phyloP scores from a whole-genome alignment of 345 rosid genomes.

The Brassica incana region DNA sequence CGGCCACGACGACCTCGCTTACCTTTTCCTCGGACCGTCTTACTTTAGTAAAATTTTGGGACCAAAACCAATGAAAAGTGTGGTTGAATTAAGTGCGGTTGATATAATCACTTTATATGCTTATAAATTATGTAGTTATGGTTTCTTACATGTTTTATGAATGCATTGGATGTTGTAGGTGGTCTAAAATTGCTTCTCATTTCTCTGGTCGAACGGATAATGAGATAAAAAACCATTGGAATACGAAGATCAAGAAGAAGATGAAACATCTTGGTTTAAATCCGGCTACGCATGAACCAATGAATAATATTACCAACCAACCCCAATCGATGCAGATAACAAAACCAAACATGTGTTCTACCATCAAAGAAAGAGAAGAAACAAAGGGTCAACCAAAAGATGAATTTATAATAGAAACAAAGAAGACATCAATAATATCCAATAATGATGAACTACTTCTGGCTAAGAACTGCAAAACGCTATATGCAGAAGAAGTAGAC shows the following conservation, averaged over 20 bases:
- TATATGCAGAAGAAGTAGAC: constrained; percentile 44
- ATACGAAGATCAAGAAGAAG: constrained; percentile 80
- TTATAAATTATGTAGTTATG: neutral
- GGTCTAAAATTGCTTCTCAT: constrained; percentile 94
- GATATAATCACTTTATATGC: neutral
- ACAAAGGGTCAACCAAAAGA: constrained; percentile 26
- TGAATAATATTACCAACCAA: constrained; percentile 23
- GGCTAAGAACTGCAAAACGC: constrained; percentile 40
- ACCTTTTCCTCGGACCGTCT: too few species aligned
- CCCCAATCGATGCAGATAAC: constrained; percentile 21
- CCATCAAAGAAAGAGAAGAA: constrained; percentile 33
- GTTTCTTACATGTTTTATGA: neutral
- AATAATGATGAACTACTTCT: constrained; percentile 27
- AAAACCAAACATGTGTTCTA: constrained; percentile 7
- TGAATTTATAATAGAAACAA: constrained; percentile 7
- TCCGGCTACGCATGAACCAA: constrained; percentile 62
- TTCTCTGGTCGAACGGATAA: constrained; percentile 93
- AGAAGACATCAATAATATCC: neutral
- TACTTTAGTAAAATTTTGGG: too few species aligned
- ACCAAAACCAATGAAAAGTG: too few species aligned
- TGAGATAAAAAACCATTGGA: constrained; percentile 96
- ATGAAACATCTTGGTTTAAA: constrained; percentile 65
- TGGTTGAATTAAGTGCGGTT: too few species aligned
- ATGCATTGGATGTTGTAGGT: constrained; percentile 48
- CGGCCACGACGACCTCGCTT: too few species aligned